Conservation (phyloP, 2,329 filamentous ascomycete genomes). For the Penicillium digitatum region DNA sequence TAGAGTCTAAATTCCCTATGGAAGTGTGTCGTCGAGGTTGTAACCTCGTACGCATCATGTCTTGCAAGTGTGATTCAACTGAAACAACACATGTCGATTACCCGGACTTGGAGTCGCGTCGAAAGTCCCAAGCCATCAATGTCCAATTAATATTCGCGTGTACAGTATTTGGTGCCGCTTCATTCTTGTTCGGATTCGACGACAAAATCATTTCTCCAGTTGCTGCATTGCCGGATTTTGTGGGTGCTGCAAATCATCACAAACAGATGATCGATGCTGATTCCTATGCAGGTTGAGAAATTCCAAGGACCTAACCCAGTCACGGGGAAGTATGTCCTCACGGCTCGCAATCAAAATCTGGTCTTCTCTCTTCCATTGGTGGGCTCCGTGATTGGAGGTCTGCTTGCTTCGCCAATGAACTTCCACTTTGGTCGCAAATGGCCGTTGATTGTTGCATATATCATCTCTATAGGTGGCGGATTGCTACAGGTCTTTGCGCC, state of each 20-base stretch:
- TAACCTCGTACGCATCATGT: constrained; percentile 5
- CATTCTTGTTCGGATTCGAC: constrained; percentile 34
- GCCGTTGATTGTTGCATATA: constrained; percentile 33
- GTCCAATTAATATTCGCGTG: constrained; percentile 26
- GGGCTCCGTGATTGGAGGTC: constrained; percentile 33
- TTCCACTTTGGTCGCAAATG: constrained; percentile 35
- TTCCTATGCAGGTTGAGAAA: constrained; percentile 22
- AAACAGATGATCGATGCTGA: background rate
- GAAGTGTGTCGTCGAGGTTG: background rate
- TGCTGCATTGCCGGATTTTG: constrained; percentile 27
- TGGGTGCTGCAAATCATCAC: constrained; percentile 13
- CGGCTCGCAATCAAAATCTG: constrained; percentile 35
- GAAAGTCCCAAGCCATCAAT: constrained; percentile 23
- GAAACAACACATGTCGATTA: constrained; percentile 23
- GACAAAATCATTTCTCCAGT: constrained; percentile 35
- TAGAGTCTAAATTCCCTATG: background rate
- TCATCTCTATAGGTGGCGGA: constrained; percentile 32
- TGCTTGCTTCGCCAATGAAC: constrained; percentile 33
- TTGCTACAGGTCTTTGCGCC: constrained; percentile 38
- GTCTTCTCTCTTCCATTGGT: constrained; percentile 37
- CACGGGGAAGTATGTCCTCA: constrained; percentile 24
- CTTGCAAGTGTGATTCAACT: background rate
- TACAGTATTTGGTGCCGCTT: constrained; percentile 29
- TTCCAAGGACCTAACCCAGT: constrained; percentile 30
- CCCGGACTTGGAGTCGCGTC: background rate